Conservation (phyloP, 306 rosid genomes). For the Hippophae tibetana region DNA sequence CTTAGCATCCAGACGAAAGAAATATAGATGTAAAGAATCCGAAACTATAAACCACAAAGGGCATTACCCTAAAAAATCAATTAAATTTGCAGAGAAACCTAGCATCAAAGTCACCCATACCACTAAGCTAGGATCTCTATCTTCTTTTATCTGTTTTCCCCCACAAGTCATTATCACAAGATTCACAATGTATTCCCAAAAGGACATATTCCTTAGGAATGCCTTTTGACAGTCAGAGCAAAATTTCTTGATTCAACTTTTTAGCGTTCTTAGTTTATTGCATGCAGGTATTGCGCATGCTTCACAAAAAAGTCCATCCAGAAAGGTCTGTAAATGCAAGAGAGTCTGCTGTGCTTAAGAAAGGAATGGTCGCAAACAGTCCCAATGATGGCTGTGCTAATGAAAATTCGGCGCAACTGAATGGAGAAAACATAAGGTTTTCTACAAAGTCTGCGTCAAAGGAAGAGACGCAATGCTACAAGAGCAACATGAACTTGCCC, state of each 20-base stretch:
- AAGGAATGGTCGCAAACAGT: constrained; percentile 26
- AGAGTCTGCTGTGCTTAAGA: constrained; percentile 24
- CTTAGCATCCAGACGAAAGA: constrained; percentile 9
- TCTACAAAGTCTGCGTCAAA: constrained; percentile 26
- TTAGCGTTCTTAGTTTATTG: constrained; percentile 16
- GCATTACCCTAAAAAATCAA: neutral
- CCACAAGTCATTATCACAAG: neutral
- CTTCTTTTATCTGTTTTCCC: neutral
- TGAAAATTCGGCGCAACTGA: constrained; percentile 19
- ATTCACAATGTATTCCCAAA: neutral
- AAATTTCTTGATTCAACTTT: constrained; percentile 3
- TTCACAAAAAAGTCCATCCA: constrained; percentile 68
- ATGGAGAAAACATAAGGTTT: constrained; percentile 24
- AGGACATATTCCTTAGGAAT: constrained; percentile 1
- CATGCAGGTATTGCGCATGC: constrained; percentile 57
- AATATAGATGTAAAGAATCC: constrained; percentile 6
- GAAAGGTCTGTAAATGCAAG: constrained; percentile 37
- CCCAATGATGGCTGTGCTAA: constrained; percentile 23
- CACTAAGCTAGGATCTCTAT: neutral
- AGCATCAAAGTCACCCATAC: neutral
- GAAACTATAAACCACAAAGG: constrained; percentile 12
- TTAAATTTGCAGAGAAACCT: neutral
- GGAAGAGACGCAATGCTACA: constrained; percentile 23
- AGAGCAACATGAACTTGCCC: constrained; percentile 33
- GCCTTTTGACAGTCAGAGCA: constrained; percentile 9